phyloP scores from a whole-genome alignment of 129 eudicot species.

The Flaveria ramosissima region DNA sequence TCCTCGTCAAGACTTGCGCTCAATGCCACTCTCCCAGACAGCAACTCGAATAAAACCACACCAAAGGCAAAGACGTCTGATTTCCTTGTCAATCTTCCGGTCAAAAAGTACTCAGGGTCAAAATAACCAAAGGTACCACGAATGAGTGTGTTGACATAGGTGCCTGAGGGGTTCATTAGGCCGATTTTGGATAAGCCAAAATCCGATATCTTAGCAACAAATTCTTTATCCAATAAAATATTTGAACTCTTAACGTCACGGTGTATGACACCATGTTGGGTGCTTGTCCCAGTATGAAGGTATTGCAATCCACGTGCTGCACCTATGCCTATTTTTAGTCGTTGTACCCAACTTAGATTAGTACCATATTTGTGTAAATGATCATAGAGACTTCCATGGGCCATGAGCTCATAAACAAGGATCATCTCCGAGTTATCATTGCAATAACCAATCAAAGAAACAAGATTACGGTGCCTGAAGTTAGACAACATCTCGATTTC shows the following conservation, averaged over 20 bases:
- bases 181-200: not conserved
- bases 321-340: not conserved
- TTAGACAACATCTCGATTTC: conserved; percentile 26
- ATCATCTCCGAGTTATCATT: conserved; percentile 25
- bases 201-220: not conserved
- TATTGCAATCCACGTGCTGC: not conserved
- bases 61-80: conserved; percentile 8
- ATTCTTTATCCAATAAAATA: not conserved
- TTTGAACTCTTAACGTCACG: not conserved
- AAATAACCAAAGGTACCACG: conserved; percentile 15
- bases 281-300: conserved; percentile 16
- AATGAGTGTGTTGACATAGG: conserved; percentile 3
- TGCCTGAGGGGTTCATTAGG: not conserved
- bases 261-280: conserved; percentile 24
- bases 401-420: conserved; percentile 22
- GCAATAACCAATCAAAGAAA: conserved; percentile 9
- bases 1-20: conserved; percentile 6
- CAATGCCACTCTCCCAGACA: conserved; percentile 11
- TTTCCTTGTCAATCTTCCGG: conserved; percentile 11
- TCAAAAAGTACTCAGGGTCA: conserved; percentile 10
- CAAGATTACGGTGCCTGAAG: conserved; percentile 16
- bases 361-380: conserved; percentile 17
- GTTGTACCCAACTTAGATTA: conserved; percentile 9
- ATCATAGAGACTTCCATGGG: conserved; percentile 12
- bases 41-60: not conserved